Base-by-base conservation (phyloP, 352 stramenopile species). In the Phytophthora colocasiae region DNA sequence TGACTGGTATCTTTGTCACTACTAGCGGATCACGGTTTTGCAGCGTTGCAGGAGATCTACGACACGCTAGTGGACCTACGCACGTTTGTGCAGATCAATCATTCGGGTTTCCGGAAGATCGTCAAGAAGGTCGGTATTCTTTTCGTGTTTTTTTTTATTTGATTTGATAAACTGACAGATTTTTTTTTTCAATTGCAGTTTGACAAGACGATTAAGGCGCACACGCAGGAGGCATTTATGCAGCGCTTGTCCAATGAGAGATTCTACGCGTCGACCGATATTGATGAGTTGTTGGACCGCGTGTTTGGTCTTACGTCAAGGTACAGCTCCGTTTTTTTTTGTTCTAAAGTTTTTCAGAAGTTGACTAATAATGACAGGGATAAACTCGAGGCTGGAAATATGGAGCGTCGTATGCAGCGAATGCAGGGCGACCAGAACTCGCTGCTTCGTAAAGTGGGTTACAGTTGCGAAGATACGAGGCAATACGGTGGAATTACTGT, bases 71-170 rank as follows among this genome's bases (percentile, higher is more conserved):
- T 96, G 63, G 90, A 96, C 40, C 62, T 98, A 46, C 82, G 88
- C n/a, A 93, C 77, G 38, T 98, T 95, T 60, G 90, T 97, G 40
- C 83, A 96, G 63, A 94, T 97, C 48, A 98, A 98, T 73, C 82
- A 93, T 73, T 96, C 90, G 58, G 92, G 91, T 26, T 97, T 98
- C 63, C 84, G 91, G 3, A 98, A 98, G 72, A 97, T 97, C 47
- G 90, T 98, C 40, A 98, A 98, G 71, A 98, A 96, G 83, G 86
- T 92, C 36, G 19, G 29, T 19, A 8, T 43, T 11, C 44, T 29
- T 27, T 62, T 10, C 4, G 1, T 10, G 55, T 19, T 19, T 19
- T 19, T n/a, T 63, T 26, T 39, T 8, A n/a, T 15, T 24, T 10
- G 32, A 29, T 49, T 40, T 19, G 17, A 2, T n/a, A 34, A 27